Base-by-base conservation (phyloP, 164 flowering plant genomes). In the Vitis cinerea region DNA sequence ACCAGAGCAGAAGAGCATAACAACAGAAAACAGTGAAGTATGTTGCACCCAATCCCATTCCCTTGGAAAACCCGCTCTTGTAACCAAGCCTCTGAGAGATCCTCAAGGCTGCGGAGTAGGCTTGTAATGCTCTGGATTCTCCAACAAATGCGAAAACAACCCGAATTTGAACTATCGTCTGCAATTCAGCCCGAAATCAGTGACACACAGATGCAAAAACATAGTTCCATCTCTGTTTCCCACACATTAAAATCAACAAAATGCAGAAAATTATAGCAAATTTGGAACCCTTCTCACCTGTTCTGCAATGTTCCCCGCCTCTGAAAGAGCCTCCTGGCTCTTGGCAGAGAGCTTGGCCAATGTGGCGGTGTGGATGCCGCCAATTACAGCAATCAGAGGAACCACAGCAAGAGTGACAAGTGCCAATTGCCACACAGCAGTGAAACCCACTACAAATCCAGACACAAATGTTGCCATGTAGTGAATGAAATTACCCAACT, bases 401-500 rank as follows among this genome's bases (percentile, higher is more conserved):
- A 90, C 98, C 14, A 93, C 94, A 6, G 95, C 99, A 7, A 95
- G 88, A 5, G 98, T 95, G 23, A 95, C 97, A 9, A 95, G 77
- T 61, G 96, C 97, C 71, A 95, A 67, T 68, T 93, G 98, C 99
- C 99, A 95, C 2, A 85, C 96, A 53, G 98, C 99, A 14, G 96
- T 91, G 79, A 95, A 95, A 48, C 99, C 99, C 68, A 95, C 98
- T 66, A 86, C 87, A 65, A 95, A 93, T 52, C 99, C 99, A 19
- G 97, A 85, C 13, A 93, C 93, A 65, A 93, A 95, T 1, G 98
- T 93, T 49, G 97, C 98, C 88, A 95, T 85, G 72, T 95, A 95
- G 73, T 95, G 99, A 29, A 91, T 82, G 76, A 95, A 95, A 79
- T 93, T 95, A 3, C 99, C 99, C 86, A 95, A 74, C 99, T 95